phyloP scores from a whole-genome alignment of 2,329 filamentous ascomycete genomes.

The Exophiala calicioides region DNA sequence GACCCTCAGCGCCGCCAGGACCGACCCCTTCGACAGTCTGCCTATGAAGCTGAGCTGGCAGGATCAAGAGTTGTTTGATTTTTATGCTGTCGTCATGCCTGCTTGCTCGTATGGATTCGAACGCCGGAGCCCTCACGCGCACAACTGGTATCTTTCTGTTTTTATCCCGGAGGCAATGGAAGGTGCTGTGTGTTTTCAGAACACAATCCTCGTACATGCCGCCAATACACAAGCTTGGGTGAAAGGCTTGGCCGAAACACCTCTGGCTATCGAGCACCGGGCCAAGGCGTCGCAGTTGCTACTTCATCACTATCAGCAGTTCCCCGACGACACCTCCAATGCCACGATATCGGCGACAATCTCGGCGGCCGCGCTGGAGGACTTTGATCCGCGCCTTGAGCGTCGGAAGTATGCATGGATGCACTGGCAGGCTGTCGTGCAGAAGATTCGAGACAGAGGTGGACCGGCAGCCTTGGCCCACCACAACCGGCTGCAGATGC shows the following conservation, averaged over 20 bases:
- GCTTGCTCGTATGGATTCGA: constrained; percentile 43
- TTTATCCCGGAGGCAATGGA: constrained; percentile 46
- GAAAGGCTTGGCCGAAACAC: constrained; percentile 37
- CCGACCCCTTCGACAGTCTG: constrained; percentile 41
- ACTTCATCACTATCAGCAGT: constrained; percentile 35
- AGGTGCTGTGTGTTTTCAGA: constrained; percentile 41
- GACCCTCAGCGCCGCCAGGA: constrained; percentile 40
- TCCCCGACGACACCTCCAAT: constrained; percentile 40
- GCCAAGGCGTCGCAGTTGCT: constrained; percentile 39
- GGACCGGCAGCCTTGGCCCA: constrained; percentile 40
- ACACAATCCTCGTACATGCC: constrained; percentile 42
- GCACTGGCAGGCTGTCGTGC: constrained; percentile 43
- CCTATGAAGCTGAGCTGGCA: constrained; percentile 37
- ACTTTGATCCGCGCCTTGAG: constrained; percentile 42
- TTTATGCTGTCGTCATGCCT: constrained; percentile 44
- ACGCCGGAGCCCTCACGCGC: constrained; percentile 36
- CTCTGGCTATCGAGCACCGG: constrained; percentile 36
- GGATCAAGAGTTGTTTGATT: constrained; percentile 41
- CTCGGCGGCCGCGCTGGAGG: constrained; percentile 43
- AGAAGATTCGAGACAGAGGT: constrained; percentile 42
- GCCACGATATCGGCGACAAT: constrained; percentile 43
- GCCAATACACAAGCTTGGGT: constrained; percentile 43
- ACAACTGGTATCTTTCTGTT: constrained; percentile 42
- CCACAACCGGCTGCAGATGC: constrained; percentile 40
- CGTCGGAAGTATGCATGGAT: constrained; percentile 42